phyloP scores from a whole-genome alignment of 2,329 filamentous ascomycete genomes.

The Fusarium hainanense region DNA sequence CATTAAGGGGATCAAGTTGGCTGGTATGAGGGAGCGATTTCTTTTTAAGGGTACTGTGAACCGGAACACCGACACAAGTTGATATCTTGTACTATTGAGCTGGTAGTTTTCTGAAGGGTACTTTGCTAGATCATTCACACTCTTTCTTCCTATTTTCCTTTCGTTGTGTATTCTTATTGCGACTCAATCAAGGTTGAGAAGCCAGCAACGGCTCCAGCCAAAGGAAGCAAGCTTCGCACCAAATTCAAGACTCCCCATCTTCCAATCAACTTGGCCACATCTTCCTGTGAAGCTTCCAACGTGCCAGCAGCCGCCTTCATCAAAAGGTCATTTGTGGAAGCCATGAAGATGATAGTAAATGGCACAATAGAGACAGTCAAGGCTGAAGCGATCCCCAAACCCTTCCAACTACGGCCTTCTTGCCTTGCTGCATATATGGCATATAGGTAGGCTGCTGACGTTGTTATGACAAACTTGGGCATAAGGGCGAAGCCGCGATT shows the following conservation, averaged over 20 bases:
- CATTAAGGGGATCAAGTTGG: background rate
- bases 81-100: background rate
- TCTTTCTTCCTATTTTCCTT: background rate
- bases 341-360: constrained; percentile 54
- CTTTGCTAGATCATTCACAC: background rate
- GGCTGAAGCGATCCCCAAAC: constrained; percentile 48
- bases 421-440: constrained; percentile 50
- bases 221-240: constrained; percentile 47
- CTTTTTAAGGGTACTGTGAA: background rate
- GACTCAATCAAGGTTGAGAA: constrained; percentile 37
- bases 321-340: constrained; percentile 51
- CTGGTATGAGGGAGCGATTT: background rate
- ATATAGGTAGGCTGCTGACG: constrained; percentile 51
- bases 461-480: constrained; percentile 51
- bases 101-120: background rate
- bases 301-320: constrained; percentile 41
- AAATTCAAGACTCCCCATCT: constrained; percentile 48
- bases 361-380: constrained; percentile 54
- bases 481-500: constrained; percentile 51
- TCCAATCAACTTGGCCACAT: constrained; percentile 41
- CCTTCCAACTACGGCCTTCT: constrained; percentile 49
- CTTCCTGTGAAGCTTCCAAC: constrained; percentile 21
- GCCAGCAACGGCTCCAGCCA: constrained; percentile 46
- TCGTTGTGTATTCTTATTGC: constrained; percentile 1
- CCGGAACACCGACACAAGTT: background rate